These are phyloP conservation scores for Chamaecrista fasciculata DNA, from an alignment of 306 rosid species.

Conservation along the genomic window DNA sequence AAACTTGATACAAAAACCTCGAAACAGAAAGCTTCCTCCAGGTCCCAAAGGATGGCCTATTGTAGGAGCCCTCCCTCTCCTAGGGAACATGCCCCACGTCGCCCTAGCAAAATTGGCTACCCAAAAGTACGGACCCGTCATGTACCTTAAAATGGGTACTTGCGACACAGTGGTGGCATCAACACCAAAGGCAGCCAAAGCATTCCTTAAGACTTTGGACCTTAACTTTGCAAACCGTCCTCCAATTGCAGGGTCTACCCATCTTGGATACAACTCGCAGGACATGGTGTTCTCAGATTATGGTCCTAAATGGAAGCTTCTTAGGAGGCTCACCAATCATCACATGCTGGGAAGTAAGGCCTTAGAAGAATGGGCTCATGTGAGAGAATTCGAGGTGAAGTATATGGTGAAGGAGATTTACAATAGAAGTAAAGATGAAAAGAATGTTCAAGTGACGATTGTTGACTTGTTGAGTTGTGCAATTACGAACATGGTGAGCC, in stretches of 20 bases:
- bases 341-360: constrained; percentile 38
- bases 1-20: neutral
- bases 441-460: constrained; percentile 7
- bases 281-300: constrained; percentile 47
- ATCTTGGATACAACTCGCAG: constrained; percentile 43
- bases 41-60: constrained; percentile 60
- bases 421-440: neutral
- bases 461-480: constrained; percentile 29
- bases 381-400: constrained; percentile 25
- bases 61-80: constrained; percentile 44
- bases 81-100: constrained; percentile 51
- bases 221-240: constrained; percentile 43
- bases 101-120: constrained; percentile 40
- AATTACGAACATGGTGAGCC: constrained; percentile 39
- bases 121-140: constrained; percentile 40
- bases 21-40: constrained; percentile 33
- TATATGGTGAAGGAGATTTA: constrained; percentile 20
- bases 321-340: constrained; percentile 24
- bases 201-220: constrained; percentile 43
- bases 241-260: constrained; percentile 42
- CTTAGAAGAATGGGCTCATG: constrained; percentile 30
- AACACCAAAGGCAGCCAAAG: constrained; percentile 34
- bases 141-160: constrained; percentile 52
- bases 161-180: constrained; percentile 45
- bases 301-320: constrained; percentile 40